Conservation (phyloP, 139 green algal genomes). For the Chlamydomonas incerta region DNA sequence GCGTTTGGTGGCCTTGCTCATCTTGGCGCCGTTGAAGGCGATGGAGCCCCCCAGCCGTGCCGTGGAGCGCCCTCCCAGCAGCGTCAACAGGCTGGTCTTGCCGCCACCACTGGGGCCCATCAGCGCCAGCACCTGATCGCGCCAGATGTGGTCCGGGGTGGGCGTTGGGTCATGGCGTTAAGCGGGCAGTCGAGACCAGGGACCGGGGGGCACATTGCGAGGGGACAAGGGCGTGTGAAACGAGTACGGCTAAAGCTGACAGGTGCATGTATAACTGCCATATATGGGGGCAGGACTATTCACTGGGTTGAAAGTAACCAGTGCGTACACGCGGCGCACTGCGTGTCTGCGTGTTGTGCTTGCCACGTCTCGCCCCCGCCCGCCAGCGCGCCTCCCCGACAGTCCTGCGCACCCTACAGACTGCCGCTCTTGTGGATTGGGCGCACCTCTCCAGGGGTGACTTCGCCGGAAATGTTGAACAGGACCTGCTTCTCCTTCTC, state of each 20-base stretch:
- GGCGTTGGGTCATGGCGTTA: background rate
- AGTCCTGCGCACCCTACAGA: background rate
- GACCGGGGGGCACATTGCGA: background rate
- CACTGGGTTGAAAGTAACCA: no score
- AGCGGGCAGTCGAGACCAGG: background rate
- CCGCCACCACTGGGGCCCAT: constrained; percentile 80
- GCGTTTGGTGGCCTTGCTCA: constrained; percentile 76
- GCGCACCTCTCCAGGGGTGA: constrained; percentile 51
- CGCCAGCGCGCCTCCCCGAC: no score
- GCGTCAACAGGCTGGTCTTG: constrained; percentile 84
- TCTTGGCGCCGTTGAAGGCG: constrained; percentile 78
- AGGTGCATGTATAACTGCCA: no score
- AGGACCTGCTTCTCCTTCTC: constrained; percentile 45
- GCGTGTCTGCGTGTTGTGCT: no score
- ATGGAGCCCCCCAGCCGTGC: constrained; percentile 58
- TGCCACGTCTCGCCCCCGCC: background rate
- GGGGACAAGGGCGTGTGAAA: no score
- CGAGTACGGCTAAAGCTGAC: no score
- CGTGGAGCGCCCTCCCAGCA: constrained; percentile 75
- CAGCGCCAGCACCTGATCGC: constrained; percentile 38
- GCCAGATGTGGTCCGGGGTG: no score
- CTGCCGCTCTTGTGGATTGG: background rate
- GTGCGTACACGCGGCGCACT: no score
- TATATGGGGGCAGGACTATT: no score
- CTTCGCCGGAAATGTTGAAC: constrained; percentile 44